Evolutionary conservation across 1,284 basidiomycete species (phyloP), one percentile per base, ranked within the genome.

Genomic region (Papiliotrema nemorosa): DNA sequence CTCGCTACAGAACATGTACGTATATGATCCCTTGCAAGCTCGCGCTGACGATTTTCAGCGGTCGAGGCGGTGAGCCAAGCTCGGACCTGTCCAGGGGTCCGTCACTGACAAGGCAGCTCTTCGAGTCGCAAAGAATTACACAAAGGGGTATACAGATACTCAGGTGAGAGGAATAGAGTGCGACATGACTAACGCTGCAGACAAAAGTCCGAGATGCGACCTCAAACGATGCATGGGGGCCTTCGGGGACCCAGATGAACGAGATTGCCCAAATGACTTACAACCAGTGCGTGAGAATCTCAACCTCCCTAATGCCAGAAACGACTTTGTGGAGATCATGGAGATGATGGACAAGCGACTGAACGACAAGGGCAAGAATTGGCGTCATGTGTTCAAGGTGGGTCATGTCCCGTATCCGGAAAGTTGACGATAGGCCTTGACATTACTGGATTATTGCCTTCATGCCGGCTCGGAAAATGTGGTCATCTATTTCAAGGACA

Each of bases 141-240:
- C 91, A 40, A 94, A 93, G 68, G 79, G 91, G 7, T 96, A 96
- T 76, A 92, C 89, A 47, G 90, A 96, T 63, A 76, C 74, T 16
- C 76, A 75, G 63, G 70, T 72, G n/a, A 37, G 69, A 39, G 5
- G n/a, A 18, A 24, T 20, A 5, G 33, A 22, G 27, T 21, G 20
- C 9, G 9, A 6, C 10, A 24, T 21, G 2, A 13, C 16, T 44
- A 34, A 33, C 13, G 22, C 41, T n/a, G 12, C 37, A 97, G 76
- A 85, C 90, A 46, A 97, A 97, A 75, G 90, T 97, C 53, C 84
- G 94, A 54, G 93, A 97, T 80, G 91, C 94, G 24, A 99, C 96
- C n/a, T 93, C 89, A n/a, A 98, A 99, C 77, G 94, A 99, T 73
- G 89, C 96, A 5, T 97, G 94, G 94, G 94, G 96, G 0, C 94